Evolutionary conservation across 148 eudicot genomes (phyloP).

Genomic region (Heliamphora exappendiculata): DNA sequence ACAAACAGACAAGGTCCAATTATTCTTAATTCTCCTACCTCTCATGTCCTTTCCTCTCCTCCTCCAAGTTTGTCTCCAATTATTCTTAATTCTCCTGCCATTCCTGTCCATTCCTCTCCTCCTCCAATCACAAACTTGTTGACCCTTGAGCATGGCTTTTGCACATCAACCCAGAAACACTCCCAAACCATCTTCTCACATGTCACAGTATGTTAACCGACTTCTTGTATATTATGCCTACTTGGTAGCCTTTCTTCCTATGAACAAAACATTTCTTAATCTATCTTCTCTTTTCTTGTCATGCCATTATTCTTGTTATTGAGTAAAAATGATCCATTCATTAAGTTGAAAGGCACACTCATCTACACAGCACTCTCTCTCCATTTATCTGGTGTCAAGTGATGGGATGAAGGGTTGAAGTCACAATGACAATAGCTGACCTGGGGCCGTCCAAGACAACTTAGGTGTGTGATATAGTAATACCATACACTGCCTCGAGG

Average conservation of each 20-base stretch:
- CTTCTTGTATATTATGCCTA: background rate
- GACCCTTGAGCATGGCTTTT: too few species aligned
- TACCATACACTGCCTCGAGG: background rate
- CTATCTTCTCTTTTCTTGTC: background rate
- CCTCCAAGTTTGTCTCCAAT: too few species aligned
- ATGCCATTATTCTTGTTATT: background rate
- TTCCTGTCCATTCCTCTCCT: too few species aligned
- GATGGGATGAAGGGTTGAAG: background rate
- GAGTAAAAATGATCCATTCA: background rate
- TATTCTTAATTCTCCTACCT: too few species aligned
- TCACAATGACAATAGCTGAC: background rate
- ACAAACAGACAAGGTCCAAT: too few species aligned
- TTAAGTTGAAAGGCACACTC: background rate
- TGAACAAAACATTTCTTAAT: background rate
- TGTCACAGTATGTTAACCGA: background rate
- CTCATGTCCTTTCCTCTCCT: too few species aligned
- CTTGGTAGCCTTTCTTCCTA: background rate
- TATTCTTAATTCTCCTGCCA: too few species aligned
- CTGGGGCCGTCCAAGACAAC: background rate
- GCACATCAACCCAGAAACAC: background rate
- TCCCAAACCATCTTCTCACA: background rate
- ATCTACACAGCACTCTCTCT: background rate
- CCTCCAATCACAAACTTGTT: too few species aligned
- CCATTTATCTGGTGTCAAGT: background rate
- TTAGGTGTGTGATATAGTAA: background rate